Evolutionary conservation across 2,329 filamentous ascomycete genomes (phyloP), one percentile per base, ranked within the genome.

Genomic region (Apiospora rasikravindrae): DNA sequence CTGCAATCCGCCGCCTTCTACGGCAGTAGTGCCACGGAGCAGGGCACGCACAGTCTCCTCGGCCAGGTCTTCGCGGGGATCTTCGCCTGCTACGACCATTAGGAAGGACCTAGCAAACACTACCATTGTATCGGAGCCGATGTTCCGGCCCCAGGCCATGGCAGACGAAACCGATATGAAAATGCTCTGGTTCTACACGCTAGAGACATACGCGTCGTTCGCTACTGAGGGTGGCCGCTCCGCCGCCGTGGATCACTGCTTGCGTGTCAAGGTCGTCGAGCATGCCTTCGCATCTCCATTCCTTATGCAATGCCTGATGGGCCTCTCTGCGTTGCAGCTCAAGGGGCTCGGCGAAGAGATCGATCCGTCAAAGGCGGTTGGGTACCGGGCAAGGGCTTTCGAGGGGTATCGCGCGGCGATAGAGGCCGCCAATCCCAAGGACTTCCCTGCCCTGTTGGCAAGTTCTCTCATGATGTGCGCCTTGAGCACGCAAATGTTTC

Each of bases 141-240:
- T 83, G 13, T 83, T 82, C 72, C 75, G 77, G 13, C 80, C 84
- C 1, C 72, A 73, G 0, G 78, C 78, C 16, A 77, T 82, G 69
- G 79, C 83, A 53, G 80, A 82, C 44, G 71, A 72, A 7, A 74
- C 80, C 37, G 87, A 89, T 73, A 87, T 90, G 86, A 85, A 84
- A 74, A 82, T 89, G 53, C 76, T 90, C 8, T 89, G 87, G 87
- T 88, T 88, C 76, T 90, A 88, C 76, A 86, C 85, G 16, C 82
- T 81, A 11, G 78, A 83, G 44, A 87, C 86, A 11, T 86, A 81
- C 74, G 73, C 79, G 2, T 86, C 85, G 19, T 88, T 89, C 76
- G 82, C 85, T 19, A 78, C 85, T 40, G 78, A 84, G 29, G 78
- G 79, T 22, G 81, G 81, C 47, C 77, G 76, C 8, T 79, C 81